These are phyloP conservation scores for Magnusiomyces sp. DNA, from an alignment of 1,139 yeast genomes.

Conservation along the genomic window DNA sequence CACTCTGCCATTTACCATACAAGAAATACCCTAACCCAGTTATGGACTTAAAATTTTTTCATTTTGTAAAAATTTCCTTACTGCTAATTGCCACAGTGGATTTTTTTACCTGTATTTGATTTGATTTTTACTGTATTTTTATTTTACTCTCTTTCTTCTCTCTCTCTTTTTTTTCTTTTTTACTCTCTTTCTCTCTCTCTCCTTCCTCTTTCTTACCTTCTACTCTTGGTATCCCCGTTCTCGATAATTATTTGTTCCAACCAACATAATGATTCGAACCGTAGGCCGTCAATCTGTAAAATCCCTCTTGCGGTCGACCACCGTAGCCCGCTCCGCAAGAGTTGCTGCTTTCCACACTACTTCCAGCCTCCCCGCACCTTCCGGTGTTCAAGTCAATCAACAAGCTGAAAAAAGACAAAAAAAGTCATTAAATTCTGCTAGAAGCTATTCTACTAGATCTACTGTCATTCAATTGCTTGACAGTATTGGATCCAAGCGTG, in stretches of 20 bases:
- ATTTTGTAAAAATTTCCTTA: no score
- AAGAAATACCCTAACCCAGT: no score
- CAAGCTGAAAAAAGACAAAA: not conserved
- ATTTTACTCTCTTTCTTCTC: not conserved
- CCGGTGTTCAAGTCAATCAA: not conserved
- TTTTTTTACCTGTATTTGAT: not conserved
- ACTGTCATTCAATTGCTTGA: slow-evolving; percentile 91
- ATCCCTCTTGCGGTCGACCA: slow-evolving; percentile 7
- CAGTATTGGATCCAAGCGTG: slow-evolving; percentile 94
- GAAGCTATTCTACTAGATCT: slow-evolving; percentile 59
- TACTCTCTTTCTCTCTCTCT: not conserved
- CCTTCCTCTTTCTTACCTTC: not conserved
- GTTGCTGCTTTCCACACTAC: not conserved
- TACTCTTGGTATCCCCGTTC: not conserved
- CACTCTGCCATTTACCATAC: no score
- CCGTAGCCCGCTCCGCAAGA: not conserved
- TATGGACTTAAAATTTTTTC: no score
- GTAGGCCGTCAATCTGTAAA: slow-evolving; percentile 10
- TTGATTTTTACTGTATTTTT: not conserved
- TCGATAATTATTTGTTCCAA: not conserved
- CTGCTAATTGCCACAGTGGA: no score
- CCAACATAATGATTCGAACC: slow-evolving; percentile 10
- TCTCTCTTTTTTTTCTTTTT: not conserved
- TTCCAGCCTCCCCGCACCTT: slow-evolving; percentile 3
- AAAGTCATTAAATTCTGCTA: slow-evolving; percentile 3